Evolutionary conservation across 805 yeast species (phyloP).

Genomic region (Candida berthetii): DNA sequence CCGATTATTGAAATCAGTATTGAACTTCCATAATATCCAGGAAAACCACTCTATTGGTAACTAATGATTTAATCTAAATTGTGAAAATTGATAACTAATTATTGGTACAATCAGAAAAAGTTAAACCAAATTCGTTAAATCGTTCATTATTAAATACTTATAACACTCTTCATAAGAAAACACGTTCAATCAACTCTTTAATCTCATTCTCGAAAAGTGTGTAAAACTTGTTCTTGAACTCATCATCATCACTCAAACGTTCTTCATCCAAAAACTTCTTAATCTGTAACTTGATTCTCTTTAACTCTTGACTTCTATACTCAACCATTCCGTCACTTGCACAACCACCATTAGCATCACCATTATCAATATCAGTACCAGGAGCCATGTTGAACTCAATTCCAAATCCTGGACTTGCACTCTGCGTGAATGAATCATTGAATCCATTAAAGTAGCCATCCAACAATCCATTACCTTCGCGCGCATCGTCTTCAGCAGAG

Average conservation of each 20-base stretch:
- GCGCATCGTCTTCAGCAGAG: conserved; percentile 1
- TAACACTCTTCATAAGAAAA: conserved; percentile 8
- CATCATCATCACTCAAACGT: conserved; percentile 21
- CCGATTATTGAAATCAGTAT: too few relatives aligned
- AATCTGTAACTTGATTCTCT: conserved; percentile 21
- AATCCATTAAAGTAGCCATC: not conserved
- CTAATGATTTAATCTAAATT: too few relatives aligned
- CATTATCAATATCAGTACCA: conserved; percentile 6
- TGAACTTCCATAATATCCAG: too few relatives aligned
- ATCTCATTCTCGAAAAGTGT: conserved; percentile 20
- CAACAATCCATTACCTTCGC: not conserved
- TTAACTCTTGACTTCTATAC: conserved; percentile 20
- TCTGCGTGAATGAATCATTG: not conserved
- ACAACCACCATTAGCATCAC: conserved; percentile 8
- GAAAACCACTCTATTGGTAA: too few relatives aligned
- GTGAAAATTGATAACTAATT: too few relatives aligned
- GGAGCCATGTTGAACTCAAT: not conserved
- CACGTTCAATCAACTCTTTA: conserved; percentile 20
- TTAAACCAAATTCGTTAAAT: too few relatives aligned
- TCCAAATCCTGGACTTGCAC: not conserved
- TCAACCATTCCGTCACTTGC: not conserved
- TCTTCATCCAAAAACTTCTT: conserved; percentile 20
- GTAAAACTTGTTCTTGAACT: conserved; percentile 21
- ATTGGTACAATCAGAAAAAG: too few relatives aligned
- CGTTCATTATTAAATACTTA: not conserved